phyloP scores from a whole-genome alignment of 768 basidiomycete genomes.

The Psilocybe azurescens region DNA sequence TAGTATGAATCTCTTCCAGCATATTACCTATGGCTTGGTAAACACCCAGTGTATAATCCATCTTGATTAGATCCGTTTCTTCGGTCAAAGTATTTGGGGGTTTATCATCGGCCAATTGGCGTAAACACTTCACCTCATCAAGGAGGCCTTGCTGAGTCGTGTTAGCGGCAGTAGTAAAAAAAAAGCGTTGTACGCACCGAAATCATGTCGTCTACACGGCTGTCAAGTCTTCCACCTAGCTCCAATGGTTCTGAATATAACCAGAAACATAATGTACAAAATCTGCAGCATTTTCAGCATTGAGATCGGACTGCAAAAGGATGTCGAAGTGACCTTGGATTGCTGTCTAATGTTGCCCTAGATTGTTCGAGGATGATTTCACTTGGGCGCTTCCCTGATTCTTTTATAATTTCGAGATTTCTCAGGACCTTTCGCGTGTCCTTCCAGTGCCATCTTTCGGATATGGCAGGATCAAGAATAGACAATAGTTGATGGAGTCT shows the following conservation, averaged over 20 bases:
- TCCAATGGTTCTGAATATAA: constrained; percentile 73
- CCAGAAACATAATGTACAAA: constrained; percentile 90
- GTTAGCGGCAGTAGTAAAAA: neutral
- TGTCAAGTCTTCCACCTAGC: constrained; percentile 73
- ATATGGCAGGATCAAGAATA: constrained; percentile 73
- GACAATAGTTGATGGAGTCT: constrained; percentile 70
- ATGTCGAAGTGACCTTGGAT: constrained; percentile 53
- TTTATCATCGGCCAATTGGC: constrained; percentile 31
- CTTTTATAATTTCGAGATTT: constrained; percentile 77
- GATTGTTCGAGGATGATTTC: constrained; percentile 73
- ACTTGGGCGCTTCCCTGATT: constrained; percentile 66
- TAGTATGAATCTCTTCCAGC: neutral
- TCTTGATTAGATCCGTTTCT: constrained; percentile 7
- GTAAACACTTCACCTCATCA: constrained; percentile 72
- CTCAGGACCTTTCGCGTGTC: constrained; percentile 91
- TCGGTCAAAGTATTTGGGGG: neutral
- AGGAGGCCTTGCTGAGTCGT: constrained; percentile 72
- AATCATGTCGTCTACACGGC: constrained; percentile 89
- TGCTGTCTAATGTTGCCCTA: constrained; percentile 31
- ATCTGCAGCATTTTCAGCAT: constrained; percentile 51
- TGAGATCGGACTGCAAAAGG: neutral
- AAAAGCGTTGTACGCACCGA: constrained; percentile 48
- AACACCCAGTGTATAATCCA: constrained; percentile 83
- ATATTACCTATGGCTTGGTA: constrained; percentile 89
- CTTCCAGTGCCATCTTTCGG: constrained; percentile 93